Evolutionary conservation across 768 basidiomycete species (phyloP).

Genomic region (Coprinopsis sp.): DNA sequence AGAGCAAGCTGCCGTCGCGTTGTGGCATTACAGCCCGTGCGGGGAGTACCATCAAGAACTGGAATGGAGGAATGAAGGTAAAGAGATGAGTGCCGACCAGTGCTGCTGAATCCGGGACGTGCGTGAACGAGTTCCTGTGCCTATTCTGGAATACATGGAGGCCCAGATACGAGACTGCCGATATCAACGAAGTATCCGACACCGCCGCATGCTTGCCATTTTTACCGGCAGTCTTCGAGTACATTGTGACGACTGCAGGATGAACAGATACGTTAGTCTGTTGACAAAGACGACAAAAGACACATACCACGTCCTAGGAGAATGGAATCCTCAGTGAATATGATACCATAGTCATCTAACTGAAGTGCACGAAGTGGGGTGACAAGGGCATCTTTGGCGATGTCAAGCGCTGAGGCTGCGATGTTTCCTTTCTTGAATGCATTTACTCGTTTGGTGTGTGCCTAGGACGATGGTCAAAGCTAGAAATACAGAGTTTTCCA

Average conservation of each 20-base stretch:
- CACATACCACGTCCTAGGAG: constrained; percentile 3
- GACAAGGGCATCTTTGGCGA: constrained; percentile 6
- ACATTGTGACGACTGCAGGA: constrained; percentile 15
- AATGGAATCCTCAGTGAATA: background rate
- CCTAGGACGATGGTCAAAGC: background rate
- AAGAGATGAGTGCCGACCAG: no score
- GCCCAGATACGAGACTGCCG: constrained; percentile 19
- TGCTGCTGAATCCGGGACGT: no score
- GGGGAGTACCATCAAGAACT: no score
- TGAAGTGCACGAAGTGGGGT: constrained; percentile 8
- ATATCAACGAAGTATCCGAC: constrained; percentile 16
- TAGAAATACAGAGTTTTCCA: background rate
- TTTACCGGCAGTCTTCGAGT: constrained; percentile 24
- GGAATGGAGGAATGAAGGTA: no score
- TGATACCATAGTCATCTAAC: constrained; percentile 14
- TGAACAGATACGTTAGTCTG: background rate
- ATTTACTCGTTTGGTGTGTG: constrained; percentile 4
- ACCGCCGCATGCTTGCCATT: constrained; percentile 20
- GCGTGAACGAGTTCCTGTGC: no score
- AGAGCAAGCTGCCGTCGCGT: no score
- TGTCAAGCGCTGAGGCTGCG: background rate
- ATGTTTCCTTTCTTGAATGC: background rate
- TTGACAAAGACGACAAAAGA: constrained; percentile 9
- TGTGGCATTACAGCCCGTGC: no score
- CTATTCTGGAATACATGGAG: no score